Evolutionary conservation across 306 rosid genomes (phyloP), one percentile per base, ranked within the genome.

Genomic region (Cucurbita moschata): DNA sequence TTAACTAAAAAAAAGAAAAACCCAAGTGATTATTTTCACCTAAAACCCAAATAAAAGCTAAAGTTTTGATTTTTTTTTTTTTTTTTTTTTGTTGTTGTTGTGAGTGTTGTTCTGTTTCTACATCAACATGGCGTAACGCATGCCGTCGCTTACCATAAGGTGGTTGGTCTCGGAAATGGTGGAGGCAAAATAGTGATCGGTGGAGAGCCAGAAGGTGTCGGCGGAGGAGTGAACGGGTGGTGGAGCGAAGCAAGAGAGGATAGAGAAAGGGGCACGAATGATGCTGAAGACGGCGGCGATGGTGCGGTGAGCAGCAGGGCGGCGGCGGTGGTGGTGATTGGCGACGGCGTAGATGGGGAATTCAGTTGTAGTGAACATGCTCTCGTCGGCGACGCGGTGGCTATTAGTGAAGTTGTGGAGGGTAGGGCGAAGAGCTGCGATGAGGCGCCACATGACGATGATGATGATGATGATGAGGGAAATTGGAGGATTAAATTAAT

Each of bases 121-220:
- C 96, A 94, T 90, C 83, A 94, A 88, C 78, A 94, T 90, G 72
- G 98, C 98, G 82, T 90, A 94, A 75, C 98, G 92, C 97, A 90
- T 90, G 86, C 98, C 86, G 6, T 94, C 98, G 79, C 81, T 90
- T 10, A 90, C 98, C 97, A 94, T 90, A 12, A 94, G 91, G 77
- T 94, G 90, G 78, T 94, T 94, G 77, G 89, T 86, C 47, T 94
- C 97, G 39, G 98, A 88, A 5, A 81, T 77, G 63, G 87, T 92
- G 1, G 88, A 74, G 16, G 67, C 18, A 46, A 86, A 19, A 54
- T 58, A 86, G 35, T 90, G 71, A 2, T 65, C 89, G 53, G 82
- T 86, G 39, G 85, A 84, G 1, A 84, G 86, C 92, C 92, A 94
- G 35, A 84, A 82, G 74, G 89, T 96, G 72, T 93, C 96, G 71